Evolutionary conservation across 169 alveolate species (phyloP), one percentile per base, ranked within the genome.

Genomic region (Plasmodium relictum): DNA sequence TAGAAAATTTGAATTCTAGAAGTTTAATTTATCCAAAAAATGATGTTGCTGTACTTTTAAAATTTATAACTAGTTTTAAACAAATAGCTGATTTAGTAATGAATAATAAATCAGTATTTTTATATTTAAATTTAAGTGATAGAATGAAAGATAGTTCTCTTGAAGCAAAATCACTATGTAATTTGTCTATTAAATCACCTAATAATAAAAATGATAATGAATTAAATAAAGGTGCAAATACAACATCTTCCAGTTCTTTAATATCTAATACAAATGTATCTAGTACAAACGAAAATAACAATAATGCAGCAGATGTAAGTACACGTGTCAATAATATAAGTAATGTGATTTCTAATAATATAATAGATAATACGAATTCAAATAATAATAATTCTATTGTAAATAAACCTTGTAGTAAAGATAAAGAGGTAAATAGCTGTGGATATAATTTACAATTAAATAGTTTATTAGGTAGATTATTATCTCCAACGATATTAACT

Each of bases 391-490:
- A 59, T 22, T n/a, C 6, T 1, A 6, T 59, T 16, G 18, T 3
- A 18, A 59, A 59, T 24, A 59, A 59, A 12, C 69, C 16, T 16
- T 20, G 69, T 24, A 80, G 90, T 26, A 80, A 69, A 10, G 90
- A 80, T 8, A 80, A 80, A n/a, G 90, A 80, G 39, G 42, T 80
- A 18, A 69, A 58, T 6, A 14, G 48, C 26, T 87, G 93, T 22
- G 95, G 95, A 24, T 88, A 88, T 44, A 85, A 73, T 65, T 70
- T 86, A 20, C 93, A 88, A 37, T 73, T 85, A 24, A 62, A 62
- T 48, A 85, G 93, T 18, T 85, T 92, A 3, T 73, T 92, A 14
- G 95, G 95, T n/a, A 62, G 95, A n/a, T 71, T 92, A 31, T 50
- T 88, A 50, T 76, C 95, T 52, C 91, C 91, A 26, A 78, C 95